phyloP scores from a whole-genome alignment of 2,329 filamentous ascomycete species.

The Fusarium sp. region DNA sequence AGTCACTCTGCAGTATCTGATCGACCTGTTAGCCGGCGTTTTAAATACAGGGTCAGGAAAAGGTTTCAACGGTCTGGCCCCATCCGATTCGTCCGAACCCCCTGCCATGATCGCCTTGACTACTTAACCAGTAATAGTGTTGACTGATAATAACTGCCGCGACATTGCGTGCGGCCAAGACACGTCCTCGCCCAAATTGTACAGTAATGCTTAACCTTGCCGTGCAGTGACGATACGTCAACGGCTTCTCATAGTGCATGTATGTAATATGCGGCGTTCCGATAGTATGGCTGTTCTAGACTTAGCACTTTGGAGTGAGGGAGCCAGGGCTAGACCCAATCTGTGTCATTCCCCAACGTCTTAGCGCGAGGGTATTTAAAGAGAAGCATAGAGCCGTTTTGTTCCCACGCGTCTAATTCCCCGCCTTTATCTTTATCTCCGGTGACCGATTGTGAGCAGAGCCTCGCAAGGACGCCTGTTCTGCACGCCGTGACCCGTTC shows the following conservation, averaged over 20 bases:
- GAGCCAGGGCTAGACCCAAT: neutral
- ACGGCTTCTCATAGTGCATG: neutral
- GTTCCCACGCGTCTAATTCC: conserved; percentile 3
- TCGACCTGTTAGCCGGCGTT: neutral
- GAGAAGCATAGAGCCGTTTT: conserved; percentile 11
- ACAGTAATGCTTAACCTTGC: neutral
- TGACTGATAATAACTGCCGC: neutral
- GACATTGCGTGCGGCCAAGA: conserved; percentile 6
- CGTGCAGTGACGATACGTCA: neutral
- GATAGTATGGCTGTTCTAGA: neutral
- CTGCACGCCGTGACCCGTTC: neutral
- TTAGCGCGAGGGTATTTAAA: conserved; percentile 17
- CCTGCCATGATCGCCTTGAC: neutral
- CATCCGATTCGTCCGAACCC: neutral
- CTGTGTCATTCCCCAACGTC: neutral
- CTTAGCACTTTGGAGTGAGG: neutral
- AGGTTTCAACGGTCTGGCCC: neutral
- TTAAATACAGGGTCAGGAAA: neutral
- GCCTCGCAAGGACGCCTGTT: neutral
- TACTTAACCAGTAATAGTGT: neutral
- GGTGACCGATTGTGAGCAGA: neutral
- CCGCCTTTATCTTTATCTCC: neutral
- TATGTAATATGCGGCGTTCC: neutral
- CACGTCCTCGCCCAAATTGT: neutral
- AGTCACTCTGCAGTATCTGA: neutral